Base-by-base conservation (phyloP, 352 stramenopile genomes). In the Thalassiosira exigua region DNA sequence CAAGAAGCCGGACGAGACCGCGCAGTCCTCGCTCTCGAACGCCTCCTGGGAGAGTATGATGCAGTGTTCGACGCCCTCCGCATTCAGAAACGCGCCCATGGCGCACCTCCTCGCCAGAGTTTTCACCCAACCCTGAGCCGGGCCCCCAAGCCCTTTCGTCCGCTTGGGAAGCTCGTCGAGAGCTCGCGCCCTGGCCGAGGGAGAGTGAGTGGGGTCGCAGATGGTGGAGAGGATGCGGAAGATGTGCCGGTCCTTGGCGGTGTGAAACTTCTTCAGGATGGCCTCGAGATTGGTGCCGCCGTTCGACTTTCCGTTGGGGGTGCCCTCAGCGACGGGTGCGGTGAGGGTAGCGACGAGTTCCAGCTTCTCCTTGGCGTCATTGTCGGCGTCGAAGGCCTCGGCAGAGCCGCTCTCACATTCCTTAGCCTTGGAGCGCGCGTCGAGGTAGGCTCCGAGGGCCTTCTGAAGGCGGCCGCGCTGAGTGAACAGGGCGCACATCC, bases 121-220 rank as follows among this genome's bases (percentile, higher is more conserved):
- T 74, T 62, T 73, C 17, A 65, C 52, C 65, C 44, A 84, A 19
- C 50, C 29, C 26, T 65, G 14, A 14, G 76, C 62, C 12, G 70
- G 46, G 48, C 70, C 62, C 19, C 77, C 78, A n/a, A 88, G 61
- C 24, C 54, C 53, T 52, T 88, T 88, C 2, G 83, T 80, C n/a
- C 89, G 71, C 64, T 90, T 90, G 3, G 87, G 85, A 11, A 93
- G 62, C 42, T 94, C 87, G 50, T 92, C 87, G 14, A 94, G 69
- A 12, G 86, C 87, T 36, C 78, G 69, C 17, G 64, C 44, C 21
- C 89, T 72, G 21, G 79, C 69, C 4, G 70, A 74, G 4, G 46
- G 32, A n/a, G 79, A 86, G 69, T 94, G 89, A 17, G 50, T 77
- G 3, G 85, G 60, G 41, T 65, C 77, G 1, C 72, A 46, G 75